A percentile compares a stretch with the other conserved stretches of the same genome.
Evolutionary conservation across 257 asterid species (phyloP).

Genomic region (Ocimum tenuiflorum): DNA sequence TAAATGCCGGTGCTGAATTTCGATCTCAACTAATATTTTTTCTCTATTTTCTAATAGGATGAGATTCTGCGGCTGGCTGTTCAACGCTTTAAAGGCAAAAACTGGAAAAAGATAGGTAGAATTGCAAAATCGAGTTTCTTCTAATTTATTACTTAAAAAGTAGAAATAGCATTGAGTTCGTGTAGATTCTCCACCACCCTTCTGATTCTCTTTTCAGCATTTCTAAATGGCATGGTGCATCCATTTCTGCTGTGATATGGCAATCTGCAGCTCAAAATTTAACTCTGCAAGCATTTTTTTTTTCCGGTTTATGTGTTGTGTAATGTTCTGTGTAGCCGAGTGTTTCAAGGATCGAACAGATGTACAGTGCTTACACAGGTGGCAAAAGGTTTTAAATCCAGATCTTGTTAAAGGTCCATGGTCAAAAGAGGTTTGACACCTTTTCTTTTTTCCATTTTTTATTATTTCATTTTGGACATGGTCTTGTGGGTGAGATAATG

Average conservation of each 20-base stretch:
- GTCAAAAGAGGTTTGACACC: constrained; percentile 74
- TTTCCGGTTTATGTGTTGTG: constrained; percentile 13
- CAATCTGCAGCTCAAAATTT: constrained; percentile 11
- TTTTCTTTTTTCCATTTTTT: constrained; percentile 2
- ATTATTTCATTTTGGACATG: constrained; percentile 14
- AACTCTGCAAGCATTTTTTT: constrained; percentile 20
- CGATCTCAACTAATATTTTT: neutral
- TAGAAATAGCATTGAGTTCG: constrained; percentile 10
- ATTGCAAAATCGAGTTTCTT: constrained; percentile 25
- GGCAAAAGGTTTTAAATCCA: constrained; percentile 96
- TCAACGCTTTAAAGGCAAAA: constrained; percentile 75
- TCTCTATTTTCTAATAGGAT: constrained; percentile 50
- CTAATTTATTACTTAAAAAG: constrained; percentile 17
- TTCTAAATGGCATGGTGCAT: neutral
- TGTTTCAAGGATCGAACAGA: constrained; percentile 84
- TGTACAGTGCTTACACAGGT: constrained; percentile 91
- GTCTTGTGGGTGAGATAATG: neutral
- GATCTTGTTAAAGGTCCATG: constrained; percentile 97
- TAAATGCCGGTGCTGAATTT: no score
- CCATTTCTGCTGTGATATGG: constrained; percentile 2
- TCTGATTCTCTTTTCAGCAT: neutral
- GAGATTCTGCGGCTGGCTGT: constrained; percentile 75
- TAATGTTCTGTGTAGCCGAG: constrained; percentile 53
- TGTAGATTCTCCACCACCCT: constrained; percentile 16
- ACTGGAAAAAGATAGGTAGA: constrained; percentile 90